Evolutionary conservation across 2,329 filamentous ascomycete species (phyloP).

Genomic region (Scytalidium sp.): DNA sequence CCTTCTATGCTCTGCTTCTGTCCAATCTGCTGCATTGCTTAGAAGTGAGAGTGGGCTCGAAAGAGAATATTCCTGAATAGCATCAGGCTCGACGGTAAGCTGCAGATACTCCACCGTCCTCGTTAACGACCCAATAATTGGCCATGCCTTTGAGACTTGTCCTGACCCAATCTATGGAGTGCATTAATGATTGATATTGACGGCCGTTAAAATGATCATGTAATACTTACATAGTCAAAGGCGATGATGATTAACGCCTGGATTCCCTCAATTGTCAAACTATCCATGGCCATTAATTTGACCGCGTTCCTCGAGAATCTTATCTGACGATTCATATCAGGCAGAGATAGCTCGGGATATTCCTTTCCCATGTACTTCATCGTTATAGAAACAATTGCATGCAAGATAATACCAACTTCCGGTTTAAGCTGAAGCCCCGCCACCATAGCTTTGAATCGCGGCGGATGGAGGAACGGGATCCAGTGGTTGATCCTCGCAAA

Average conservation of each 20-base stretch:
- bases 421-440: constrained; percentile 1
- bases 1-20: constrained; percentile 25
- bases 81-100: constrained; percentile 23
- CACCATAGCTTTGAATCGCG: constrained; percentile 7
- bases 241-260: constrained; percentile 35
- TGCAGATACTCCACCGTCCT: constrained; percentile 35
- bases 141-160: constrained; percentile 29
- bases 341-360: neutral
- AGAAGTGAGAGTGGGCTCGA: constrained; percentile 17
- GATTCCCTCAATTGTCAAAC: constrained; percentile 32
- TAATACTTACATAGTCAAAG: constrained; percentile 30
- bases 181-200: neutral
- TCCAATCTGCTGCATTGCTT: constrained; percentile 18
- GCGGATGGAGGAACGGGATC: constrained; percentile 17
- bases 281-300: constrained; percentile 28
- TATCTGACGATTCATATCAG: constrained; percentile 3
- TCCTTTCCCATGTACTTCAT: constrained; percentile 4
- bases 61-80: constrained; percentile 8
- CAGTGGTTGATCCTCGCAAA: constrained; percentile 15
- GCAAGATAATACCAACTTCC: constrained; percentile 5
- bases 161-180: constrained; percentile 28
- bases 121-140: constrained; percentile 33
- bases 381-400: constrained; percentile 10
- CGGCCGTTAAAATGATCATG: neutral
- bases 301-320: constrained; percentile 21